A percentile compares a stretch with the other conserved stretches of the same genome.
These are phyloP conservation scores for Wallacemonas rigidus DNA, from an alignment of 208 protist genomes.

Conservation along the genomic window DNA sequence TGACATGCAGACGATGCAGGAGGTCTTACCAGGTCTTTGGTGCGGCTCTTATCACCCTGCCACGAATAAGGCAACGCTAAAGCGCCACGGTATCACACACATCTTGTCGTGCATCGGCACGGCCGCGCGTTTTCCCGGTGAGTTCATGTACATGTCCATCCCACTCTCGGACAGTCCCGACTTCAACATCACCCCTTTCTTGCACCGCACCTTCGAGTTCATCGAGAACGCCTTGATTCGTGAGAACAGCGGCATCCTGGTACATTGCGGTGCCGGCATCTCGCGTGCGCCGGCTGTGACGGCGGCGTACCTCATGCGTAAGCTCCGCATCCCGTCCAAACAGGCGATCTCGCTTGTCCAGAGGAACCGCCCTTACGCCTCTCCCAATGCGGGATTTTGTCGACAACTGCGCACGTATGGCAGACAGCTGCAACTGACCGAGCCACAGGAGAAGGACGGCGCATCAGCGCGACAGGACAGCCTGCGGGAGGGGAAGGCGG, in stretches of 20 bases:
- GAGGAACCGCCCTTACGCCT: constrained; percentile 41
- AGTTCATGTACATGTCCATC: constrained; percentile 62
- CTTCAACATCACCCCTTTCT: constrained; percentile 59
- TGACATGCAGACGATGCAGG: constrained; percentile 61
- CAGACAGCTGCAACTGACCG: constrained; percentile 20
- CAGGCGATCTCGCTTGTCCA: constrained; percentile 62
- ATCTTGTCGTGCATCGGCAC: constrained; percentile 74
- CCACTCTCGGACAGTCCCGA: constrained; percentile 41
- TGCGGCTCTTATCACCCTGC: constrained; percentile 77
- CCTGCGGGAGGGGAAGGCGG: constrained; percentile 4
- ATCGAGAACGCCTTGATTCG: constrained; percentile 65
- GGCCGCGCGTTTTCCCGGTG: constrained; percentile 47
- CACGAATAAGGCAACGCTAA: constrained; percentile 41
- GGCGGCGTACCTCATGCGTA: constrained; percentile 75
- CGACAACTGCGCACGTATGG: constrained; percentile 55
- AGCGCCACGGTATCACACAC: constrained; percentile 58
- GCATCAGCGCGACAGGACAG: too few relatives aligned
- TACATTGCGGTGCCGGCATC: constrained; percentile 88
- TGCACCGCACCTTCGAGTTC: constrained; percentile 68
- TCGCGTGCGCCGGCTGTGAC: constrained; percentile 77
- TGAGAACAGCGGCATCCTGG: constrained; percentile 53
- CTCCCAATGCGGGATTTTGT: constrained; percentile 74
- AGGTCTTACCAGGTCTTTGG: constrained; percentile 79
- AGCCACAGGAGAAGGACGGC: not conserved
- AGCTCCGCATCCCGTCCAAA: constrained; percentile 50